Evolutionary conservation across 2,329 filamentous ascomycete species (phyloP), one percentile per base, ranked within the genome.

Genomic region (Cladophialophora yegresii): DNA sequence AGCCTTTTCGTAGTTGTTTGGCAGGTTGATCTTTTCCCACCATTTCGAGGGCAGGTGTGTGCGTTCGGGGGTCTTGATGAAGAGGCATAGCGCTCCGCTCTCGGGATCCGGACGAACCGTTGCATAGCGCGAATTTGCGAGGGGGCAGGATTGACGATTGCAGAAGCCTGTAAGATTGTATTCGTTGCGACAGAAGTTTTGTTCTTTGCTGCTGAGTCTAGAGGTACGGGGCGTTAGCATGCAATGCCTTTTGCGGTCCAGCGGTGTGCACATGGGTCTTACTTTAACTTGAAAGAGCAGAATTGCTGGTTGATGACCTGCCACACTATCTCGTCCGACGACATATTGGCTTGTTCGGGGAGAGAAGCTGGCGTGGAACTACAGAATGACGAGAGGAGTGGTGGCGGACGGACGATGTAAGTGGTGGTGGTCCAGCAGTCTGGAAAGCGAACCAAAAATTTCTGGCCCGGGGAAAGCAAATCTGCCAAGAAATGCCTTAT

Each of bases 311-410:
- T 96, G 71, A 97, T 96, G 63, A 97, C 91, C 77, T 93, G 88
- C 95, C 95, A 99, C 69, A 98, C 89, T 70, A 98, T 96, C 79
- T 98, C 93, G 83, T 98, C 93, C 68, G 92, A 96, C 64, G 91
- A 87, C 90, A 95, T 96, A 10, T 28, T 64, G 58, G 23, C 23
- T 10, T 13, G 28, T 20, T 16, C 22, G 16, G 50, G 22, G n/a
- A 32, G 7, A 22, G 4, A 22, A 28, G 5, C 16, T 43, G 36
- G 13, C 36, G 36, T 8, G 13, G n/a, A 16, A 43, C 13, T 43
- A 6, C 36, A n/a, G 13, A 16, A 40, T 5, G 36, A 26, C 8
- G 28, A 55, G 40, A 30, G 8, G 32, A 20, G 13, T 5, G n/a
- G 6, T 3, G 50, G 10, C n/a, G 30, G 49, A 22, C 47, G 20